phyloP scores from a whole-genome alignment of 176 grass and related monocot species.

The Canna indica region DNA sequence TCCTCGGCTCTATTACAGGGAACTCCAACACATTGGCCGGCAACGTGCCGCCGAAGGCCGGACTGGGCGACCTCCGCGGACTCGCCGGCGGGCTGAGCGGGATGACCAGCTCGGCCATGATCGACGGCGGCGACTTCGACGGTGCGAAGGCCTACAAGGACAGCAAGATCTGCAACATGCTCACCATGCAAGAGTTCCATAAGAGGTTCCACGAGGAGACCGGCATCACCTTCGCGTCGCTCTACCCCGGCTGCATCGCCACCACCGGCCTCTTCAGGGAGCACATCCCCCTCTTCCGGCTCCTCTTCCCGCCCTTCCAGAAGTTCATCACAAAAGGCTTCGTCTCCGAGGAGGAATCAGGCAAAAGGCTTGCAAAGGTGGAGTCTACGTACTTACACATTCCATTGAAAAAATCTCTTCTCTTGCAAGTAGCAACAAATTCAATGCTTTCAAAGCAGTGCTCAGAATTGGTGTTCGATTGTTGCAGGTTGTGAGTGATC shows the following conservation, averaged over 20 bases:
- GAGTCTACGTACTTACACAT: too few species aligned
- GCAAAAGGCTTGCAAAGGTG: conserved; percentile 77
- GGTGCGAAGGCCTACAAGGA: conserved; percentile 98
- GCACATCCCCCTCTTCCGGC: conserved; percentile 65
- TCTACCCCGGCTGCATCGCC: conserved; percentile 66
- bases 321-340: conserved; percentile 50
- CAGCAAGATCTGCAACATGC: conserved; percentile 99
- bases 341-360: conserved; percentile 70
- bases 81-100: conserved; percentile 35
- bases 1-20: conserved; percentile 79
- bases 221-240: conserved; percentile 71
- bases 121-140: conserved; percentile 69
- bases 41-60: conserved; percentile 74
- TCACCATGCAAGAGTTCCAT: conserved; percentile 96
- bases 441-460: too few species aligned
- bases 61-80: conserved; percentile 59
- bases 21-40: conserved; percentile 82
- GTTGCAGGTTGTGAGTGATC: conserved; percentile 73
- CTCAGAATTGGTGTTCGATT: too few species aligned
- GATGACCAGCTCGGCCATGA: conserved; percentile 54
- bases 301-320: conserved; percentile 41
- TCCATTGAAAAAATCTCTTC: too few species aligned
- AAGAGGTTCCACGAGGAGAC: conserved; percentile 72
- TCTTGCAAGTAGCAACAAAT: too few species aligned
- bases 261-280: conserved; percentile 70